phyloP scores from a whole-genome alignment of 176 grass and related monocot genomes.

The Stipa capillata region DNA sequence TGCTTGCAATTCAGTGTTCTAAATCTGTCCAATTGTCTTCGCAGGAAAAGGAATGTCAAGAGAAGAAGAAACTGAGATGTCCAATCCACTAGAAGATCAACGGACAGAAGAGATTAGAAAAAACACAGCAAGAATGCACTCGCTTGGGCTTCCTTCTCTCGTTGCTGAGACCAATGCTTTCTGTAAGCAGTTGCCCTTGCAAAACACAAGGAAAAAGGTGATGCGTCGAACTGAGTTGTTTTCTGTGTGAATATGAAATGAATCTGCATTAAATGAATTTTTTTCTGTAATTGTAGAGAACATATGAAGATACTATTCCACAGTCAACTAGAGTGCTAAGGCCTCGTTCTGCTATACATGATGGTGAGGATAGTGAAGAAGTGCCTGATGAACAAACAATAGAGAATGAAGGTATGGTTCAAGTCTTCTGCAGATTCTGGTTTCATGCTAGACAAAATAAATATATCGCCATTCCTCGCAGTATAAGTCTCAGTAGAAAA shows the following conservation, averaged over 20 bases:
- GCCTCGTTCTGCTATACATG: not conserved
- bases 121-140: not conserved
- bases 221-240: not conserved
- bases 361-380: not conserved
- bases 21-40: not conserved
- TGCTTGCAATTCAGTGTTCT: not conserved
- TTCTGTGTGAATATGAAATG: not conserved
- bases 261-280: not conserved
- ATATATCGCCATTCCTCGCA: constrained; percentile 42
- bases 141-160: not conserved
- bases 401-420: not conserved
- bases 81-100: not conserved
- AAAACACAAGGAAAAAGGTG: not conserved
- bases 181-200: not conserved
- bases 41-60: not conserved
- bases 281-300: not conserved
- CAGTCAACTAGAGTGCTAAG: not conserved
- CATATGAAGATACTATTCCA: not conserved
- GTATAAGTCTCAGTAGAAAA: constrained; percentile 22
- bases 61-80: not conserved
- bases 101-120: not conserved
- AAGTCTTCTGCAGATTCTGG: constrained; percentile 26
- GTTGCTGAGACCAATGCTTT: not conserved
- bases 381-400: not conserved
- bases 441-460: constrained; percentile 42